A percentile compares a stretch with the other conserved stretches of the same genome.
These are phyloP conservation scores for Amorphotheca resinae DNA, from an alignment of 495 filamentous ascomycete species.

Conservation along the genomic window DNA sequence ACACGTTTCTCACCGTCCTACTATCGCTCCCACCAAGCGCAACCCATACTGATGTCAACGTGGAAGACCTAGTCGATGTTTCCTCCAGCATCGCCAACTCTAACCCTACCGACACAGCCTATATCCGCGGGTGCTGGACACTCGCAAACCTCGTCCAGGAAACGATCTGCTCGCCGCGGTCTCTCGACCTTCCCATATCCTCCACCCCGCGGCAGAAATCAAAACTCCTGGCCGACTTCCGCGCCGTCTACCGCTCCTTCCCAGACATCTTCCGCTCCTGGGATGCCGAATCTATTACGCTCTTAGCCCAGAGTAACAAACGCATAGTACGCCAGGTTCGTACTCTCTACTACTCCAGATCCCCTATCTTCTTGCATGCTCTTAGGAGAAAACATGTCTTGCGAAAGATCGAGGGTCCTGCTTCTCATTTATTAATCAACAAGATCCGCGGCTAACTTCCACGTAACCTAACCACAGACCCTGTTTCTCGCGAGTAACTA, in stretches of 20 bases:
- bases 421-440: background rate
- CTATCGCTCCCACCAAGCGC: conserved; percentile 56
- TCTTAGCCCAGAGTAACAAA: conserved; percentile 38
- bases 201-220: conserved; percentile 44
- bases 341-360: too few species aligned
- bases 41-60: conserved; percentile 59
- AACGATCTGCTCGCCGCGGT: conserved; percentile 52
- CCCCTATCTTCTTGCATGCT: too few species aligned
- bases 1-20: conserved; percentile 66
- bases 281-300: conserved; percentile 38
- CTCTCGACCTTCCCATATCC: conserved; percentile 51
- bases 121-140: conserved; percentile 57
- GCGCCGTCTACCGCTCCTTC: conserved; percentile 48
- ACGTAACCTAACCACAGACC: conserved; percentile 22
- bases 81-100: conserved; percentile 32
- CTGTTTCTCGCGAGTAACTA: conserved; percentile 60
- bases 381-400: background rate
- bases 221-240: conserved; percentile 47
- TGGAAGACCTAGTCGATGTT: conserved; percentile 49
- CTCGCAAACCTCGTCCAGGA: conserved; percentile 60
- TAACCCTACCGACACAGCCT: conserved; percentile 47
- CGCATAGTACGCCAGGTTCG: conserved; percentile 42
- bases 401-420: too few species aligned
- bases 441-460: too few species aligned
- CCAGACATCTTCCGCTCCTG: conserved; percentile 49